phyloP scores from a whole-genome alignment of 108 stramenopile species.

The Epithemia pelagica region DNA sequence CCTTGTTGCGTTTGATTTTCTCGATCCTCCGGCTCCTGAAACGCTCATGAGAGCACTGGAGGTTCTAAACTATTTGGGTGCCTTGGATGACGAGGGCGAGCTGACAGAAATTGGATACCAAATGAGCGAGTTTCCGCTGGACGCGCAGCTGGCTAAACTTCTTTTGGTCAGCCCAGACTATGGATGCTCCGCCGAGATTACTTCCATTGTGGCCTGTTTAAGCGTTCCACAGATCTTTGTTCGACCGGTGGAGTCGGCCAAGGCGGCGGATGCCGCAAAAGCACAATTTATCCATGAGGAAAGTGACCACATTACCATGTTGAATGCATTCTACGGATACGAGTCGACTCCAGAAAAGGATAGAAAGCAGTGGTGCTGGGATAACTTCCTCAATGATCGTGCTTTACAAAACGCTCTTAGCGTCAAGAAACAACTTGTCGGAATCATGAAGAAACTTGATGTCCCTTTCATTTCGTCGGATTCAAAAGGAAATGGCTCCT shows the following conservation, averaged over 20 bases:
- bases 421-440: slow-evolving; percentile 84
- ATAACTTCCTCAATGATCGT: slow-evolving; percentile 95
- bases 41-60: slow-evolving; percentile 99
- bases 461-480: slow-evolving; percentile 83
- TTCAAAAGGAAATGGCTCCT: slow-evolving; percentile 63
- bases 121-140: slow-evolving; percentile 96
- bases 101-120: slow-evolving; percentile 94
- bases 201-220: slow-evolving; percentile 92
- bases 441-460: slow-evolving; percentile 87
- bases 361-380: slow-evolving; percentile 95
- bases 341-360: slow-evolving; percentile 68
- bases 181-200: slow-evolving; percentile 94
- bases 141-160: slow-evolving; percentile 85
- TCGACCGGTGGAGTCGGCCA: slow-evolving; percentile 92
- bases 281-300: slow-evolving; percentile 94
- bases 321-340: slow-evolving; percentile 95
- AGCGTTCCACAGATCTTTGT: slow-evolving; percentile 95
- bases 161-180: slow-evolving; percentile 93
- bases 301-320: slow-evolving; percentile 95
- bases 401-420: slow-evolving; percentile 87
- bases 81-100: slow-evolving; percentile 96
- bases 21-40: slow-evolving; percentile 99
- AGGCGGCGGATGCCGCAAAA: slow-evolving; percentile 96
- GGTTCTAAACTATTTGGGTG: slow-evolving; percentile 95
- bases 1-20: slow-evolving; percentile 98